Conservation (phyloP, 1,139 yeast species). For the Yamadazyma epiphylla region DNA sequence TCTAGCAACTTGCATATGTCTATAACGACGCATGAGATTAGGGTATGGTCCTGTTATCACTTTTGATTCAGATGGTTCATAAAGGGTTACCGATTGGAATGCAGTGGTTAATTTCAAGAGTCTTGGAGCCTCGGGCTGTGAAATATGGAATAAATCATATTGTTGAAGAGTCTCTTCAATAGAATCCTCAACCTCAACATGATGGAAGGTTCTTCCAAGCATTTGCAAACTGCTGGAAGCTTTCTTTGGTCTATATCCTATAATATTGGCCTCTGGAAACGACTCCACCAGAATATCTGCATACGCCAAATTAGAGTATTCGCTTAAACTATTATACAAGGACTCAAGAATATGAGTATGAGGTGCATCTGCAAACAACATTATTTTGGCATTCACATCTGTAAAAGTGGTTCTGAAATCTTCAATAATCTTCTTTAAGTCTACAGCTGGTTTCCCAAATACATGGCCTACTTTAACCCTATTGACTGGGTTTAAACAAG, state of each 20-base stretch:
- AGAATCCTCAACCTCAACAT: slow-evolving; percentile 14
- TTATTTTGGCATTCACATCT: slow-evolving; percentile 29
- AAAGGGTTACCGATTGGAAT: slow-evolving; percentile 50
- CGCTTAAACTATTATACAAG: slow-evolving; percentile 29
- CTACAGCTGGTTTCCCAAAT: slow-evolving; percentile 62
- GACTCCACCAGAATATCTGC: slow-evolving; percentile 34
- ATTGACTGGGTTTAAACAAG: slow-evolving; percentile 79
- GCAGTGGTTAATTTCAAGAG: slow-evolving; percentile 70
- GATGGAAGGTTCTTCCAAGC: slow-evolving; percentile 25
- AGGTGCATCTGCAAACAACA: slow-evolving; percentile 69
- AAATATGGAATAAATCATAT: slow-evolving; percentile 64
- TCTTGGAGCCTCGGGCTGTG: slow-evolving; percentile 75
- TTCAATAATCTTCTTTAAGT: slow-evolving; percentile 18
- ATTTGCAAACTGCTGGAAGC: slow-evolving; percentile 5
- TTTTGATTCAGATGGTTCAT: slow-evolving; percentile 32
- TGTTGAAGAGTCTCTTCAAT: slow-evolving; percentile 23
- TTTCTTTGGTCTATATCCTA: slow-evolving; percentile 34
- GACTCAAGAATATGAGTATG: slow-evolving; percentile 39
- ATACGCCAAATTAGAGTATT: slow-evolving; percentile 41
- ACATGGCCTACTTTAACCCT: slow-evolving; percentile 73
- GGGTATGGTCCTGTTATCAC: slow-evolving; percentile 61
- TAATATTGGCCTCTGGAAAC: slow-evolving; percentile 27
- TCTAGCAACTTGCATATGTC: slow-evolving; percentile 83
- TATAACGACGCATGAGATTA: slow-evolving; percentile 76
- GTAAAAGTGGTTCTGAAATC: slow-evolving; percentile 38